Percentiles rank a stretch among this genome's conserved stretches.
These are phyloP conservation scores for Penicillium atrosanguineum DNA, from an alignment of 495 filamentous ascomycete genomes.

Conservation along the genomic window DNA sequence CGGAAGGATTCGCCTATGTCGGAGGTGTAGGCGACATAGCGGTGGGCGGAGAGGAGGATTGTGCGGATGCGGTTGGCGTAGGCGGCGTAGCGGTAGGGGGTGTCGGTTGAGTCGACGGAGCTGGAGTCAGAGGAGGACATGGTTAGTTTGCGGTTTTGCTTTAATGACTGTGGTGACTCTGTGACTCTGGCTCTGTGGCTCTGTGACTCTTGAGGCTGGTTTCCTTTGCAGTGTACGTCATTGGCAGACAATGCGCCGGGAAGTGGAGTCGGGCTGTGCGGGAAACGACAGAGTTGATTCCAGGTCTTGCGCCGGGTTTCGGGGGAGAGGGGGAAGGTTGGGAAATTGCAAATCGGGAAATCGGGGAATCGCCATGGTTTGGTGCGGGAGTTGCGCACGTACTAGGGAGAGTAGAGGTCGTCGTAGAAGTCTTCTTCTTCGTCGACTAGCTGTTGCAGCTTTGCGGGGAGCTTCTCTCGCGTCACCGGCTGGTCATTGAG, in stretches of 20 bases:
- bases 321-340: neutral
- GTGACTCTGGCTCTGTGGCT: no score
- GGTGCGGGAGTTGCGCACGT: conserved; percentile 36
- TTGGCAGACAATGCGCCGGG: conserved; percentile 1
- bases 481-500: conserved; percentile 49
- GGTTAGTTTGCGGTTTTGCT: conserved; percentile 10
- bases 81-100: conserved; percentile 83
- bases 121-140: conserved; percentile 41
- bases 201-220: neutral
- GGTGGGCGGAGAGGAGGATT: conserved; percentile 84
- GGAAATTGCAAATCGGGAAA: neutral
- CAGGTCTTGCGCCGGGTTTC: neutral
- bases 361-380: neutral
- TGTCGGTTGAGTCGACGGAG: conserved; percentile 77
- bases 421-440: conserved; percentile 77
- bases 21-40: conserved; percentile 96
- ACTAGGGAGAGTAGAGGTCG: conserved; percentile 76
- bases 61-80: conserved; percentile 86
- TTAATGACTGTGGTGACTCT: neutral
- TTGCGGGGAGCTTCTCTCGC: conserved; percentile 61
- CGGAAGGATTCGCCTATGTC: conserved; percentile 97
- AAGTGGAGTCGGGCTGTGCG: conserved; percentile 9
- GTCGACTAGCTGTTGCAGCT: conserved; percentile 72
- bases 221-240: conserved; percentile 2
- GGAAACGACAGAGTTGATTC: neutral